A percentile compares a stretch with the other conserved stretches of the same genome.
Evolutionary conservation across 2,329 filamentous ascomycete genomes (phyloP).

Genomic region (Trichoderma semiorbis): DNA sequence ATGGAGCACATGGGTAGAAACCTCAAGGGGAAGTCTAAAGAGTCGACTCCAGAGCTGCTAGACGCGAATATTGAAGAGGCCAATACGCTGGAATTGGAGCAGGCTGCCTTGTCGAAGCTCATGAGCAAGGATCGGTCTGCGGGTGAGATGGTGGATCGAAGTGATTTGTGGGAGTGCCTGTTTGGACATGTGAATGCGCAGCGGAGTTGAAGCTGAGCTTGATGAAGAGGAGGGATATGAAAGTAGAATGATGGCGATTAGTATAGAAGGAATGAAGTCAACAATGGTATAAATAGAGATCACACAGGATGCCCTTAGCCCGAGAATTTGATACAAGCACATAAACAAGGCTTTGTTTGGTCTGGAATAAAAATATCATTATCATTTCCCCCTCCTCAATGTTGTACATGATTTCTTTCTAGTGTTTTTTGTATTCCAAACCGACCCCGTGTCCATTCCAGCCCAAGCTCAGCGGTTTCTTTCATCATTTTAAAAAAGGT

Average conservation of each 20-base stretch:
- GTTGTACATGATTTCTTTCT: slow-evolving; percentile 8
- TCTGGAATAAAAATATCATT: not conserved
- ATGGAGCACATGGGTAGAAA: slow-evolving; percentile 66
- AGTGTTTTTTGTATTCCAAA: not conserved
- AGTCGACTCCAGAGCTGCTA: slow-evolving; percentile 45
- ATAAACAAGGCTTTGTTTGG: not conserved
- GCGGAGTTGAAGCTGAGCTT: slow-evolving; percentile 6
- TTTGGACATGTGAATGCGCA: slow-evolving; percentile 61
- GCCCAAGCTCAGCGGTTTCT: not conserved
- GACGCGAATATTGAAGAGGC: slow-evolving; percentile 71
- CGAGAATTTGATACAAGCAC: not conserved
- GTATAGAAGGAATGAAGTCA: not conserved
- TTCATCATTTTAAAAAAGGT: not conserved
- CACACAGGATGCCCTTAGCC: not conserved
- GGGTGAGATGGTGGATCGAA: slow-evolving; percentile 74
- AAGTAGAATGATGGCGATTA: not conserved
- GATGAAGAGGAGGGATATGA: not conserved
- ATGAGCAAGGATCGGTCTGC: slow-evolving; percentile 66
- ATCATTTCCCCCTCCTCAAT: not conserved
- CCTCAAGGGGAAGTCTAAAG: slow-evolving; percentile 39
- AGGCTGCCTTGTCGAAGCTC: slow-evolving; percentile 65
- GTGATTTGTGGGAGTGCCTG: slow-evolving; percentile 84
- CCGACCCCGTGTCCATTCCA: not conserved
- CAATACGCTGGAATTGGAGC: slow-evolving; percentile 79
- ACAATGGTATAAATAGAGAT: not conserved